Evolutionary conservation across 2,329 filamentous ascomycete species (phyloP).

Genomic region (Nothopassalora personata): DNA sequence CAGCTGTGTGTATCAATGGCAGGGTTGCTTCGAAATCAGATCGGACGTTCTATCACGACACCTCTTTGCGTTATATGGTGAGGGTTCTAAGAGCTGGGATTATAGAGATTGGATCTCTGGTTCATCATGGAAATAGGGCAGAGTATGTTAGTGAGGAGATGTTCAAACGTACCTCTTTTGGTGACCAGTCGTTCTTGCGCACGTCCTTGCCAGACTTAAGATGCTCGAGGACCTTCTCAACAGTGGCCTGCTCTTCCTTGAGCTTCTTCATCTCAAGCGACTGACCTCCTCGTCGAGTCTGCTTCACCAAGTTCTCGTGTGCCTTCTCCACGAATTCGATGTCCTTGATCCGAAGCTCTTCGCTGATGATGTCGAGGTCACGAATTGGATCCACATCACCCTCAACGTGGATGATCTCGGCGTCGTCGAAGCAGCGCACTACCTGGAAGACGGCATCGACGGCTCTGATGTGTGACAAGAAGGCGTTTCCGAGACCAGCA

Average conservation of each 20-base stretch:
- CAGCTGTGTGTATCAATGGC: neutral
- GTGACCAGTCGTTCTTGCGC: conserved; percentile 79
- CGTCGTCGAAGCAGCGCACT: conserved; percentile 69
- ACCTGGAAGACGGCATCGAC: conserved; percentile 39
- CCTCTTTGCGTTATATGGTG: conserved; percentile 67
- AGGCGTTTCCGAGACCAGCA: conserved; percentile 93
- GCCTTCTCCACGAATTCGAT: conserved; percentile 98
- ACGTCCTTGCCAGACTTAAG: conserved; percentile 89
- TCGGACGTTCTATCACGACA: conserved; percentile 77
- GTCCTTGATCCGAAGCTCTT: conserved; percentile 95
- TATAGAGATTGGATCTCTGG: conserved; percentile 94
- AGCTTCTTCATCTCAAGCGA: conserved; percentile 97
- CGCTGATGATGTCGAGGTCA: conserved; percentile 93
- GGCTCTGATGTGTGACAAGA: conserved; percentile 96
- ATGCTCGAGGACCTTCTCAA: conserved; percentile 80
- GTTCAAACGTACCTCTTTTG: conserved; percentile 78
- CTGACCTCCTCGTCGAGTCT: conserved; percentile 89
- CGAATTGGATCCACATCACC: conserved; percentile 93
- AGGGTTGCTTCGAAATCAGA: conserved; percentile 27
- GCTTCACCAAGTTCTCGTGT: conserved; percentile 85
- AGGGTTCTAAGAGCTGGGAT: conserved; percentile 99
- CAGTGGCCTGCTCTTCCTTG: conserved; percentile 86
- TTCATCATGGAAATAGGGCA: conserved; percentile 79
- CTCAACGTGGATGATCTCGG: conserved; percentile 99
- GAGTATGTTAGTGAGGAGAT: conserved; percentile 19